Base-by-base conservation (phyloP, 495 filamentous ascomycete genomes). In the Hypoxylon trugodes region DNA sequence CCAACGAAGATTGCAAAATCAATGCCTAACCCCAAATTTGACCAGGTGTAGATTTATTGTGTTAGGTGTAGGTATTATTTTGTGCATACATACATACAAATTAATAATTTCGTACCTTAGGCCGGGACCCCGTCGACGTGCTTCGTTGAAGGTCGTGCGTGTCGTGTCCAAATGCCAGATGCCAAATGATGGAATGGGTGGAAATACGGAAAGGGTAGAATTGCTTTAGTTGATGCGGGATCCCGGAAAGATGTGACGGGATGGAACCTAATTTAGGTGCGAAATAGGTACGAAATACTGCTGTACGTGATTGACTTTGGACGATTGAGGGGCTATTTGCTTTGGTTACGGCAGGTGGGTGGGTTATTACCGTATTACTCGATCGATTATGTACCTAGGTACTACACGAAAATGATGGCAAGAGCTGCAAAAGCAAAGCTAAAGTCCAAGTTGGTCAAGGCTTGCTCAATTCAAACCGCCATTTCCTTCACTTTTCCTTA, bases 161-260 rank as follows among this genome's bases (percentile, higher is more conserved):
- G n/a, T n/a, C n/a, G n/a, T n/a, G n/a, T n/a, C n/a, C n/a, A n/a
- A n/a, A n/a, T n/a, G n/a, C n/a, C n/a, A n/a, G n/a, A n/a, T n/a
- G n/a, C n/a, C n/a, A n/a, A 49, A 36, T 22, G 21, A 47, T 40
- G 22, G 5, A 46, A 19, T 21, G 51, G n/a, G 28, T 58, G 53
- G 30, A 63, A 45, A 45, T 15, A 37, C 19, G 46, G 56, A 40
- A 22, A 15, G 37, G 43, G 36, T 47, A 42, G 40, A 54, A 24
- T 59, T 35, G 21, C 18, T 18, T 32, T 59, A 25, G 56, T 24
- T 22, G 63, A 66, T 66, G 57, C 51, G 57, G 63, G 63, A 66
- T 61, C 50, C 56, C 63, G 63, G 63, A 51, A n/a, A 57, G 57
- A 61, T 66, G 56, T 66, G 52, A 61, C 45, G 51, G 50, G 63